A percentile compares a stretch with the other conserved stretches of the same genome.
phyloP scores from a whole-genome alignment of 2,329 filamentous ascomycete species.

The Dactylellina sp. region DNA sequence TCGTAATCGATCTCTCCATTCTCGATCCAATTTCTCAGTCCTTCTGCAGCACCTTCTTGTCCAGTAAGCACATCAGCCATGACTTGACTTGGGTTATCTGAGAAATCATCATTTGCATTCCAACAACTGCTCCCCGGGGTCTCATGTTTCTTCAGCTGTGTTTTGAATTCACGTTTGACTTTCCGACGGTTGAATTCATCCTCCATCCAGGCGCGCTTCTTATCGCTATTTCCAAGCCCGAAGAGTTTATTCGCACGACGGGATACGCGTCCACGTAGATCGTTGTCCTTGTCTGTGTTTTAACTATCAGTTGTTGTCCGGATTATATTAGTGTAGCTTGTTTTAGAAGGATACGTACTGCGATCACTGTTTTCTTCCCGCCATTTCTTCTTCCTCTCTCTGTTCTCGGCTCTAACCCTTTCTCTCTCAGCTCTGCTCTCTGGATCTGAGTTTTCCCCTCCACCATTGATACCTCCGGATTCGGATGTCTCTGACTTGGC shows the following conservation, averaged over 20 bases:
- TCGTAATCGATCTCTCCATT: conserved; percentile 47
- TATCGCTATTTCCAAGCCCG: conserved; percentile 49
- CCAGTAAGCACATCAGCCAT: conserved; percentile 40
- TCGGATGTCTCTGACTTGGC: conserved; percentile 30
- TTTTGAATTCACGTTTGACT: conserved; percentile 61
- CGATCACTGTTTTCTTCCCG: conserved; percentile 61
- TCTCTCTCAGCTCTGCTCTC: conserved; percentile 59
- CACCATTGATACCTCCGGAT: too few species aligned
- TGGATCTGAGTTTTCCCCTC: conserved; percentile 32
- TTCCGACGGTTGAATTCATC: conserved; percentile 61
- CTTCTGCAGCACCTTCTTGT: conserved; percentile 46
- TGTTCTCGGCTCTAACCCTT: conserved; percentile 60
- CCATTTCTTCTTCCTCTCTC: conserved; percentile 62
- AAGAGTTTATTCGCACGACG: conserved; percentile 61
- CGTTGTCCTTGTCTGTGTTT: conserved; percentile 61
- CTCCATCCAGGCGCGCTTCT: conserved; percentile 61
- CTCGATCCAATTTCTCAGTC: conserved; percentile 41
- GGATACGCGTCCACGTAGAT: conserved; percentile 62
- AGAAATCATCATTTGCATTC: conserved; percentile 48
- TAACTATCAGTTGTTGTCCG: neutral
- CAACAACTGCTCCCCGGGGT: conserved; percentile 36
- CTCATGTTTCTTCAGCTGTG: conserved; percentile 58
- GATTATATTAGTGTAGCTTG: too few species aligned
- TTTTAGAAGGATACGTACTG: conserved; percentile 58
- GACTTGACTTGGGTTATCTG: conserved; percentile 43